Evolutionary conservation across 1,284 basidiomycete species (phyloP).

Genomic region (Hortiboletus rubellus): DNA sequence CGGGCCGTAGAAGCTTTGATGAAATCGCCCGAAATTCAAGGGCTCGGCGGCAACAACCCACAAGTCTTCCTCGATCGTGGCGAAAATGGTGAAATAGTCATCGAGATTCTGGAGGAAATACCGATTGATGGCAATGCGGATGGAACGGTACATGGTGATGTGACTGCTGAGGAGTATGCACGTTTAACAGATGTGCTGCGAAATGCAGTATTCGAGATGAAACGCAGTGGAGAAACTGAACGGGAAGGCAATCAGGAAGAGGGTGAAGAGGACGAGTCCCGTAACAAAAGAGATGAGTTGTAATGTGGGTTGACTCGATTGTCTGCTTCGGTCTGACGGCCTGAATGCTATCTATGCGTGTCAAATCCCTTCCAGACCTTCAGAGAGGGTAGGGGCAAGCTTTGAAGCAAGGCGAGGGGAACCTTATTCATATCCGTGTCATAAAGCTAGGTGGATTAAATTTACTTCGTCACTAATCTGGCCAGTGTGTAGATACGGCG

Average conservation of each 20-base stretch:
- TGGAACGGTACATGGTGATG: constrained; percentile 28
- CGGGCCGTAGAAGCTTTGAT: constrained; percentile 46
- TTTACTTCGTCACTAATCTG: constrained; percentile 2
- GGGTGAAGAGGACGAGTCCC: constrained; percentile 23
- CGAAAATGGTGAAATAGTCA: constrained; percentile 53
- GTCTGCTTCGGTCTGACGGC: constrained; percentile 12
- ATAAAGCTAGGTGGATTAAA: constrained; percentile 26
- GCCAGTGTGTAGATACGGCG: constrained; percentile 9
- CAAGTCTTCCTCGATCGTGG: constrained; percentile 43
- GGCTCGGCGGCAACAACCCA: constrained; percentile 29
- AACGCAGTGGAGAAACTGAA: constrained; percentile 27
- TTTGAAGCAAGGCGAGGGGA: constrained; percentile 8
- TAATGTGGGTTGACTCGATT: constrained; percentile 33
- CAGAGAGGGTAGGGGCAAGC: background rate
- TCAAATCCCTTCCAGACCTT: constrained; percentile 9
- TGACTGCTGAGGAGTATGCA: constrained; percentile 31
- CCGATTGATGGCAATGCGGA: constrained; percentile 38
- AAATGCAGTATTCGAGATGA: constrained; percentile 41
- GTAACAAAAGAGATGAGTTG: constrained; percentile 42
- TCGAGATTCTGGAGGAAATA: constrained; percentile 57
- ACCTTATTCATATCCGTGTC: constrained; percentile 30
- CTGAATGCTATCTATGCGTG: constrained; percentile 18
- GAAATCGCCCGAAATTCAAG: constrained; percentile 35
- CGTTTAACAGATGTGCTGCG: constrained; percentile 43
- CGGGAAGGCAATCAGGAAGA: constrained; percentile 24